Conservation (phyloP, 345 rosid species). For the Linum usitatissimum region DNA sequence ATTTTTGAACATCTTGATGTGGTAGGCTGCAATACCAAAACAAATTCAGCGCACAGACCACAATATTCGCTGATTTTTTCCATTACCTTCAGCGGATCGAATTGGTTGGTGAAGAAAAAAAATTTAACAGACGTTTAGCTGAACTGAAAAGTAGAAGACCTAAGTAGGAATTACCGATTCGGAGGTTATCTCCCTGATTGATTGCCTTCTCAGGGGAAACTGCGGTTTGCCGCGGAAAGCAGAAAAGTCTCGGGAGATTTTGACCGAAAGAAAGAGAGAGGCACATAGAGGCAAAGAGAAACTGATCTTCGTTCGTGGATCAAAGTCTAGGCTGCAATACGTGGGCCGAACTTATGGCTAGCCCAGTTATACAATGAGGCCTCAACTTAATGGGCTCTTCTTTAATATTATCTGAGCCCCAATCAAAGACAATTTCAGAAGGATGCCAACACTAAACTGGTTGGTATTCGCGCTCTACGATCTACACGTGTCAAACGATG, state of each 20-base stretch:
- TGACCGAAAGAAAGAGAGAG: not conserved
- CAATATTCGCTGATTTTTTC: not conserved
- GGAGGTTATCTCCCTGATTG: not conserved
- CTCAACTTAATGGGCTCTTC: no score
- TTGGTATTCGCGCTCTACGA: no score
- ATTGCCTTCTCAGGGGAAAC: not conserved
- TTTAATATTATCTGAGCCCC: no score
- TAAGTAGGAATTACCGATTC: no score
- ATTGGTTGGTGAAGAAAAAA: not conserved
- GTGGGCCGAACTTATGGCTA: not conserved
- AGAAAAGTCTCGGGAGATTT: not conserved
- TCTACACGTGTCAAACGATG: no score
- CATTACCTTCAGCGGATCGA: not conserved
- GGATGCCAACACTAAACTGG: no score
- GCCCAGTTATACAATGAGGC: no score
- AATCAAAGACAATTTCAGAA: no score
- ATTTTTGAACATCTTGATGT: conserved; percentile 54
- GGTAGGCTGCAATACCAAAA: not conserved
- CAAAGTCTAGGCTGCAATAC: not conserved
- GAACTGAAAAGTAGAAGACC: no score
- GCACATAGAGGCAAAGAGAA: no score
- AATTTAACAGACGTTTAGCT: not conserved
- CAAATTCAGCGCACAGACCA: not conserved
- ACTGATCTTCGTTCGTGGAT: no score
- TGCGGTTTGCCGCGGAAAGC: not conserved